phyloP scores from a whole-genome alignment of 495 filamentous ascomycete genomes.

The Penicillium taxi region DNA sequence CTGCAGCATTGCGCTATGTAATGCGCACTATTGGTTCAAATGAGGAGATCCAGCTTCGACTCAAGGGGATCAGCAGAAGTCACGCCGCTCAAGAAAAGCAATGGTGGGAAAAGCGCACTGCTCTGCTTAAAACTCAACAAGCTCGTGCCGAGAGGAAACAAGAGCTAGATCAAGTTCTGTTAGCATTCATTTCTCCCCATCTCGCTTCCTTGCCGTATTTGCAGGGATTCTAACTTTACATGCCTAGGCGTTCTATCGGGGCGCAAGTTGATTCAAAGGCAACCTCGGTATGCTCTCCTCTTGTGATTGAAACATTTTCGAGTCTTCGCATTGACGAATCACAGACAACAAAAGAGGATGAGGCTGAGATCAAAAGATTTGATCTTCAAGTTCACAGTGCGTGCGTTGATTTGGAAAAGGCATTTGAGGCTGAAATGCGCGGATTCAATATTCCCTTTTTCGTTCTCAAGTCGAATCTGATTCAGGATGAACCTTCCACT shows the following conservation, averaged over 20 bases:
- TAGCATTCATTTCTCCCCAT: slow-evolving; percentile 6
- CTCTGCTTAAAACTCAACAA: slow-evolving; percentile 43
- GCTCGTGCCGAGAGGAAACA: slow-evolving; percentile 42
- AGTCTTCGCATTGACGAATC: slow-evolving; percentile 3
- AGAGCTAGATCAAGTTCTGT: slow-evolving; percentile 46
- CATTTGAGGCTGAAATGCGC: slow-evolving; percentile 48
- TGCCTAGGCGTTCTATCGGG: slow-evolving; percentile 32
- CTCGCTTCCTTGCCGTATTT: background rate
- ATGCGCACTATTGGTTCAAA: slow-evolving; percentile 50
- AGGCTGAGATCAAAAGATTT: slow-evolving; percentile 48
- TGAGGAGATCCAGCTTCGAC: slow-evolving; percentile 33
- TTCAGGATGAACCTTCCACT: slow-evolving; percentile 13
- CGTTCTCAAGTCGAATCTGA: slow-evolving; percentile 36
- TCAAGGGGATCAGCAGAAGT: slow-evolving; percentile 50
- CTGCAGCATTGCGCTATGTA: slow-evolving; percentile 52
- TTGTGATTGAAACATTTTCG: background rate
- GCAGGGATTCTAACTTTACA: background rate
- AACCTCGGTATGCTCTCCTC: slow-evolving; percentile 24
- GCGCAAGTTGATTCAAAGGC: slow-evolving; percentile 29
- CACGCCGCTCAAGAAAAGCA: slow-evolving; percentile 57
- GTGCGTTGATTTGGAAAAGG: slow-evolving; percentile 49
- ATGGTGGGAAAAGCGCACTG: slow-evolving; percentile 53
- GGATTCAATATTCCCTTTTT: slow-evolving; percentile 61
- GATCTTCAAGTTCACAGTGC: slow-evolving; percentile 56
- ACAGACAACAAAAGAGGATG: slow-evolving; percentile 38